These are phyloP conservation scores for Solanum aculeatissimum DNA, from an alignment of 305 asterid species.

Conservation along the genomic window DNA sequence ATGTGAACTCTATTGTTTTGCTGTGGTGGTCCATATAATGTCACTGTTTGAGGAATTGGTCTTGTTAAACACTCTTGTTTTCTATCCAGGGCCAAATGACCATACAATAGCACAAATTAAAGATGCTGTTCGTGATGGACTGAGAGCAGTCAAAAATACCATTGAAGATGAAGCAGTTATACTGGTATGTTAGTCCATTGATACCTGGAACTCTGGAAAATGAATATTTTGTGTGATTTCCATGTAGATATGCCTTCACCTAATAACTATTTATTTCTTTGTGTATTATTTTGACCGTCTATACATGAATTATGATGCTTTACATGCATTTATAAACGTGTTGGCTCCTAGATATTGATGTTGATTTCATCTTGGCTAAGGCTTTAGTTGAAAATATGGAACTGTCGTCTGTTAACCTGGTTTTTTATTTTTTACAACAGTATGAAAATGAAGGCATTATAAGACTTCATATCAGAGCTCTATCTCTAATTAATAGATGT, in stretches of 20 bases:
- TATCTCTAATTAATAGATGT: neutral
- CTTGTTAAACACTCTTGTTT: neutral
- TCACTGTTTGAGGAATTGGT: neutral
- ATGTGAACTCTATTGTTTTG: neutral
- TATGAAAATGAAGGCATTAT: neutral
- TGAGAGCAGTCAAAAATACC: slow-evolving; percentile 91
- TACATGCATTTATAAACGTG: neutral
- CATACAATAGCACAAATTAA: slow-evolving; percentile 99
- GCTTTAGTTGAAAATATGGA: neutral
- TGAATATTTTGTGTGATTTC: neutral
- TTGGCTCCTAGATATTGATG: neutral
- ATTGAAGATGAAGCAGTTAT: slow-evolving; percentile 95
- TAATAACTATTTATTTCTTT: neutral
- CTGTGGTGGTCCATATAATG: neutral
- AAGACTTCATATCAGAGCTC: neutral
- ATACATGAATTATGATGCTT: neutral
- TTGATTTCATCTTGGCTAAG: neutral
- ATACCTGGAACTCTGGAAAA: neutral
- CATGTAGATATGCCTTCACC: neutral
- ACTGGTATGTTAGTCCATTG: slow-evolving; percentile 40
- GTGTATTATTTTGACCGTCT: neutral
- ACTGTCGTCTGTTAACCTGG: neutral
- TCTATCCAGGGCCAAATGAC: slow-evolving; percentile 82
- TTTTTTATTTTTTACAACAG: neutral
- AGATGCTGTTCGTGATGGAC: slow-evolving; percentile 99